Conservation (phyloP, 805 yeast species). For the Starmerella sp. region DNA sequence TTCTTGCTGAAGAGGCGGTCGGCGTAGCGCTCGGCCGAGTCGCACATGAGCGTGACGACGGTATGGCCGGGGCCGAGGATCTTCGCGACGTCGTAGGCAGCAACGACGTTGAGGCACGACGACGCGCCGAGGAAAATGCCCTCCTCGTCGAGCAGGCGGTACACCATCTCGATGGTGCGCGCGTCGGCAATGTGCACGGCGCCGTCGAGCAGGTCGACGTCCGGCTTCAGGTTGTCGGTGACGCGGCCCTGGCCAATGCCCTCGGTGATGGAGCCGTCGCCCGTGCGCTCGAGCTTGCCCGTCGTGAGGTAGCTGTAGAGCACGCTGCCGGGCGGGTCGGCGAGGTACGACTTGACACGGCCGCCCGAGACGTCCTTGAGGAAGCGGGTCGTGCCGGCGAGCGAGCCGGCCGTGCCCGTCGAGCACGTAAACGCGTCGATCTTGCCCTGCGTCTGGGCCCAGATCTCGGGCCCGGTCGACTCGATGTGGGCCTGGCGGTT, state of each 20-base stretch:
- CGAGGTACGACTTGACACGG: conserved; percentile 51
- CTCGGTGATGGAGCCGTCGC: conserved; percentile 75
- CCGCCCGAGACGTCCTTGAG: conserved; percentile 60
- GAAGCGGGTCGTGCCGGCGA: conserved; percentile 74
- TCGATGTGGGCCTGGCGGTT: conserved; percentile 81
- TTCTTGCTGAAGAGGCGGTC: conserved; percentile 64
- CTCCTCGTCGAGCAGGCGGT: conserved; percentile 73
- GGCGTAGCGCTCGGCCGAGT: conserved; percentile 81
- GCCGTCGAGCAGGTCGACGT: conserved; percentile 63
- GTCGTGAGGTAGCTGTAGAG: conserved; percentile 66
- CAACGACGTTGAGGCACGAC: conserved; percentile 79
- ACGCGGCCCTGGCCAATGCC: conserved; percentile 95
- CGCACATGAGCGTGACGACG: conserved; percentile 81
- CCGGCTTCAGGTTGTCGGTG: conserved; percentile 68
- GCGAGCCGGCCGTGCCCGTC: conserved; percentile 89
- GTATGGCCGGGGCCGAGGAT: conserved; percentile 63
- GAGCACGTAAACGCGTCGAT: conserved; percentile 82
- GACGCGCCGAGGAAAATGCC: conserved; percentile 89
- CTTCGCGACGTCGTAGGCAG: conserved; percentile 70
- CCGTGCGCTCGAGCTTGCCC: conserved; percentile 62
- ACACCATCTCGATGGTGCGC: conserved; percentile 73
- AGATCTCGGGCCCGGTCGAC: conserved; percentile 87
- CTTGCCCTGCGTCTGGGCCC: conserved; percentile 69
- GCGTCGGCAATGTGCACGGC: conserved; percentile 71
- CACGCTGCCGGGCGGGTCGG: conserved; percentile 92